phyloP scores from a whole-genome alignment of 306 rosid genomes.

The Herpetospermum pedunculosum region DNA sequence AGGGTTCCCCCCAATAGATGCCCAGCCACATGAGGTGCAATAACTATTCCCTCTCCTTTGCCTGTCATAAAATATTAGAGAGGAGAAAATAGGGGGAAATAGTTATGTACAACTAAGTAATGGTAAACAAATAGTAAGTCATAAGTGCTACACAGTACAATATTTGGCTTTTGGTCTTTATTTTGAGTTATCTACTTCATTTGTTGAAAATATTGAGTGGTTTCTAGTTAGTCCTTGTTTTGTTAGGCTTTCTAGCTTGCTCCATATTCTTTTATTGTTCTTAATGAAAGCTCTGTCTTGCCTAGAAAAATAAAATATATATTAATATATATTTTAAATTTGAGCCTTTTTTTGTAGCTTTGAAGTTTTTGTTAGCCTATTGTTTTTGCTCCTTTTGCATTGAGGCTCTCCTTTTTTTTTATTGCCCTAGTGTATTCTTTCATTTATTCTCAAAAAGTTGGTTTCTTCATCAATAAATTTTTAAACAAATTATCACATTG shows the following conservation, averaged over 20 bases:
- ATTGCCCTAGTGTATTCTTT: not conserved
- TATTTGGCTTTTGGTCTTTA: not conserved
- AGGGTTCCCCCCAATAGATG: conserved; percentile 92
- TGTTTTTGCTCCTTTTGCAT: not conserved
- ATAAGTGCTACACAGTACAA: not conserved
- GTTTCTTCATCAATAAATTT: not conserved
- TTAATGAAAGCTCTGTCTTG: not conserved
- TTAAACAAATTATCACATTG: not conserved
- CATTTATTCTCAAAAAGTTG: not conserved
- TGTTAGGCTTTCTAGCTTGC: not conserved
- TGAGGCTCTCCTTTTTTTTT: not conserved
- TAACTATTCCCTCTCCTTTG: conserved; percentile 91
- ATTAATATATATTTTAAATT: not conserved
- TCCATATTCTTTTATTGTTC: not conserved
- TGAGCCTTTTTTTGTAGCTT: not conserved
- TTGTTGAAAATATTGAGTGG: not conserved
- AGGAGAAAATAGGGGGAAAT: not conserved
- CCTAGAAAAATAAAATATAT: not conserved
- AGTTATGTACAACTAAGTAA: not conserved
- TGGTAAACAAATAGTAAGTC: not conserved
- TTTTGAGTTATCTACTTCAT: not conserved
- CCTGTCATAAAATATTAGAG: conserved; percentile 29
- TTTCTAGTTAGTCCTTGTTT: not conserved
- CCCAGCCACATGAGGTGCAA: conserved; percentile 92
- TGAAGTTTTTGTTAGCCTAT: not conserved